phyloP scores from a whole-genome alignment of 2,329 filamentous ascomycete species.

The Plectosphaerella sp. region DNA sequence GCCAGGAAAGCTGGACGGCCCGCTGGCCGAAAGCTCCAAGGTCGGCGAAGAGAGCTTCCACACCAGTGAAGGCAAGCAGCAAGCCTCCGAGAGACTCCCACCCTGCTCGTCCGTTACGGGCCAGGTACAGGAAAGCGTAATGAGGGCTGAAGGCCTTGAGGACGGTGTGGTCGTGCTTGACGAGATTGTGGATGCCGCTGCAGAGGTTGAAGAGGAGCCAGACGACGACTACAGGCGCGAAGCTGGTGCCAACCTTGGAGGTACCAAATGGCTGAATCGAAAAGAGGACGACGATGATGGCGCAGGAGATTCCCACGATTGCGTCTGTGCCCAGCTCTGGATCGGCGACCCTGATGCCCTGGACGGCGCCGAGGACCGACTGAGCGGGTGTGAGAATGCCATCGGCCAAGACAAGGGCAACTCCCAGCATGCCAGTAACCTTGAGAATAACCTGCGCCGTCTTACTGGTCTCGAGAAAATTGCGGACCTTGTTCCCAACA shows the following conservation, averaged over 20 bases:
- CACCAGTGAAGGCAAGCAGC: slow-evolving; percentile 69
- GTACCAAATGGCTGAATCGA: slow-evolving; percentile 62
- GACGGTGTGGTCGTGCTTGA: slow-evolving; percentile 46
- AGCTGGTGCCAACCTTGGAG: slow-evolving; percentile 52
- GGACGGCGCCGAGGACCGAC: slow-evolving; percentile 65
- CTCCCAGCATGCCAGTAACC: slow-evolving; percentile 58
- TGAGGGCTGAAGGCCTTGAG: slow-evolving; percentile 53
- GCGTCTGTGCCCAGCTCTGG: slow-evolving; percentile 49
- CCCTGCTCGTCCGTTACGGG: slow-evolving; percentile 52
- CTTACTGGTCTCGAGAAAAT: slow-evolving; percentile 51
- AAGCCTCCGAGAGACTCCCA: slow-evolving; percentile 68
- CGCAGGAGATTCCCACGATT: slow-evolving; percentile 60
- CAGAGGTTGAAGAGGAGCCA: slow-evolving; percentile 62
- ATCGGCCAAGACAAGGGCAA: slow-evolving; percentile 63
- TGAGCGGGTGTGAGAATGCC: slow-evolving; percentile 66
- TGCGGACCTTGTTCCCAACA: slow-evolving; percentile 47
- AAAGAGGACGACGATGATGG: slow-evolving; percentile 61
- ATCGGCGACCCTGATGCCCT: slow-evolving; percentile 56
- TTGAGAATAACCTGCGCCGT: slow-evolving; percentile 51
- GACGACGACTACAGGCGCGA: slow-evolving; percentile 63
- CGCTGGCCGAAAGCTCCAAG: slow-evolving; percentile 67
- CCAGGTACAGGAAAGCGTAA: slow-evolving; percentile 57
- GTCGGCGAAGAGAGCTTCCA: slow-evolving; percentile 77
- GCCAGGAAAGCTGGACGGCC: slow-evolving; percentile 71
- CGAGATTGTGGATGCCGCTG: slow-evolving; percentile 61